Evolutionary conservation across 441 rosid genomes (phyloP).

Genomic region (Manihot esculenta): DNA sequence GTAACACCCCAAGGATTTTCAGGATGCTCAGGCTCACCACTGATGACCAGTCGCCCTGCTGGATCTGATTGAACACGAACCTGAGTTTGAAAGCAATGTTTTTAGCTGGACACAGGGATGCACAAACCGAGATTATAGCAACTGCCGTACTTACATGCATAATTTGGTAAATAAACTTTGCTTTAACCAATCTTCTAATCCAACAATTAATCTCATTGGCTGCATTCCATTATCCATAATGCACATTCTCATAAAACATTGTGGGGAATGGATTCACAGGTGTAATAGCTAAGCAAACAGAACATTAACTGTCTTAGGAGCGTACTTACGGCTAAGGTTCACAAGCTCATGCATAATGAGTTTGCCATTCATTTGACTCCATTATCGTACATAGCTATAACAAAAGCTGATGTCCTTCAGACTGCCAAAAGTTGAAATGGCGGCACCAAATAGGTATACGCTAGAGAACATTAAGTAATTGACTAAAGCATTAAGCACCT

Average conservation of each 20-base stretch:
- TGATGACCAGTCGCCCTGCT: slow-evolving; percentile 71
- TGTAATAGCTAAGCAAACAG: no score
- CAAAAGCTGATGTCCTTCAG: neutral
- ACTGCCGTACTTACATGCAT: neutral
- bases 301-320: neutral
- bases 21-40: slow-evolving; percentile 74
- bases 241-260: neutral
- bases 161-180: neutral
- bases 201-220: neutral
- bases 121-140: neutral
- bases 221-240: neutral
- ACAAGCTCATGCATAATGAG: no score
- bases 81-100: slow-evolving; percentile 31
- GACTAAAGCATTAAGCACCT: neutral
- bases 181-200: neutral
- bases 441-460: neutral
- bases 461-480: neutral
- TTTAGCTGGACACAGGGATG: neutral
- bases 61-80: slow-evolving; percentile 87
- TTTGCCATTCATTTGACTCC: neutral
- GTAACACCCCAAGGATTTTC: slow-evolving; percentile 92
- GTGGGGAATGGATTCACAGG: neutral
- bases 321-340: no score
- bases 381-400: neutral
- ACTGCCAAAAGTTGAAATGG: neutral